These are phyloP conservation scores for Russula abietina DNA, from an alignment of 768 basidiomycete species.

Conservation along the genomic window DNA sequence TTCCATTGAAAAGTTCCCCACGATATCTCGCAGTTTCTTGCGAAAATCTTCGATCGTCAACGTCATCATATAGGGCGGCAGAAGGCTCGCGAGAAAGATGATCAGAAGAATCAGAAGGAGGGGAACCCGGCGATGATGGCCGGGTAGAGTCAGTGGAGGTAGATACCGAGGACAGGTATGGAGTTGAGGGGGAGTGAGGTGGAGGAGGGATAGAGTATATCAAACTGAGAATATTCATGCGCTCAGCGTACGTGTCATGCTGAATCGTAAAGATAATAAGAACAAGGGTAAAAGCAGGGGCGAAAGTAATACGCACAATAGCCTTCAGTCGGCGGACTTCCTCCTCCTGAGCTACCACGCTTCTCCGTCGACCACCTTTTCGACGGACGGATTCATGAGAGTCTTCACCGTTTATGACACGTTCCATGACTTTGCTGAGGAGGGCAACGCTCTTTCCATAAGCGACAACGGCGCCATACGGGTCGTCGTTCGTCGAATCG, in stretches of 20 bases:
- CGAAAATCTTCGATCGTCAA: conserved; percentile 23
- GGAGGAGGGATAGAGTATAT: conserved; percentile 82
- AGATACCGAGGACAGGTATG: conserved; percentile 41
- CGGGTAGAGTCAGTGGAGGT: conserved; percentile 46
- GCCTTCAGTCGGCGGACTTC: conserved; percentile 81
- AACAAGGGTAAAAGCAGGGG: not conserved
- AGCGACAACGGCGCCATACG: conserved; percentile 81
- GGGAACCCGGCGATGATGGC: conserved; percentile 48
- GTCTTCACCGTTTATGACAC: conserved; percentile 81
- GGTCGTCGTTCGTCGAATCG: conserved; percentile 83
- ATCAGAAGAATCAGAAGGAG: conserved; percentile 45
- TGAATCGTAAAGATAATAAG: conserved; percentile 31
- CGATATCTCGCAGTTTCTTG: conserved; percentile 26
- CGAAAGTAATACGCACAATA: conserved; percentile 56
- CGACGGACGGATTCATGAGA: conserved; percentile 57
- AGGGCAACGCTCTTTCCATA: conserved; percentile 83
- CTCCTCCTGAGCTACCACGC: conserved; percentile 85
- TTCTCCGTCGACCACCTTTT: conserved; percentile 58
- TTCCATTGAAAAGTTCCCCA: conserved; percentile 18
- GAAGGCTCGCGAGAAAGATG: conserved; percentile 32
- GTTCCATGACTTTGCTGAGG: conserved; percentile 87
- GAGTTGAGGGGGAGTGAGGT: conserved; percentile 55
- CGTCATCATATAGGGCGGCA: conserved; percentile 28
- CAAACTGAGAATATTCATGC: conserved; percentile 86
- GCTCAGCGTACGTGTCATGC: conserved; percentile 94